Conservation (phyloP, 1,139 yeast species). For the Geotrichum klebahnii region DNA sequence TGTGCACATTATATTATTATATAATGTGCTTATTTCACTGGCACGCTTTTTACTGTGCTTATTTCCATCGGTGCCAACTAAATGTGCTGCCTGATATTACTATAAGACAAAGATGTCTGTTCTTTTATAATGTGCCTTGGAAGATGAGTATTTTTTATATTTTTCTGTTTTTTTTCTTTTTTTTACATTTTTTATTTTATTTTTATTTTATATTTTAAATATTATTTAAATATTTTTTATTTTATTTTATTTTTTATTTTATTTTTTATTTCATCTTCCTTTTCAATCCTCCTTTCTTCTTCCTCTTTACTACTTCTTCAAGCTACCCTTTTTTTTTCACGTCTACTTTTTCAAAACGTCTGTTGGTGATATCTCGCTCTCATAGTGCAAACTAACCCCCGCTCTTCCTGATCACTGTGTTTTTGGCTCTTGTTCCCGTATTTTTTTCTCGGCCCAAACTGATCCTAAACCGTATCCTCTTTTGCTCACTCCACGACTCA, state of each 20-base stretch:
- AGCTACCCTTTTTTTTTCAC: not conserved
- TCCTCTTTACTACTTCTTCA: not conserved
- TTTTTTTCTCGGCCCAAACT: not conserved
- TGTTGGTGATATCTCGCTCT: not conserved
- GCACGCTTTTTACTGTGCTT: no score
- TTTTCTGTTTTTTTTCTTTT: no score
- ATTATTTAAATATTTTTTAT: not conserved
- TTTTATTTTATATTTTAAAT: no score
- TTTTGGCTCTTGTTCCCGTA: not conserved
- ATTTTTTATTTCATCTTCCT: not conserved
- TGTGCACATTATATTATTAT: no score
- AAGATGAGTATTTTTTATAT: no score
- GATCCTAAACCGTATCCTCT: not conserved
- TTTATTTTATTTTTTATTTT: not conserved
- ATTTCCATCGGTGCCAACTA: no score
- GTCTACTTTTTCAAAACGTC: no score
- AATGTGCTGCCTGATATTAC: no score
- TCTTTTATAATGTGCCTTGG: no score
- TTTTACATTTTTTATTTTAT: no score
- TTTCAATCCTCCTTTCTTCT: not conserved
- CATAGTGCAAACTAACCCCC: not conserved
- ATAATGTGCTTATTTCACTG: no score
- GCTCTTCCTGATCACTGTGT: constrained; percentile 6
- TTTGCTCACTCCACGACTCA: not conserved
- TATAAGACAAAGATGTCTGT: no score